Evolutionary conservation across 176 grass and related monocot species (phyloP).

Genomic region (Lolium multiflorum): DNA sequence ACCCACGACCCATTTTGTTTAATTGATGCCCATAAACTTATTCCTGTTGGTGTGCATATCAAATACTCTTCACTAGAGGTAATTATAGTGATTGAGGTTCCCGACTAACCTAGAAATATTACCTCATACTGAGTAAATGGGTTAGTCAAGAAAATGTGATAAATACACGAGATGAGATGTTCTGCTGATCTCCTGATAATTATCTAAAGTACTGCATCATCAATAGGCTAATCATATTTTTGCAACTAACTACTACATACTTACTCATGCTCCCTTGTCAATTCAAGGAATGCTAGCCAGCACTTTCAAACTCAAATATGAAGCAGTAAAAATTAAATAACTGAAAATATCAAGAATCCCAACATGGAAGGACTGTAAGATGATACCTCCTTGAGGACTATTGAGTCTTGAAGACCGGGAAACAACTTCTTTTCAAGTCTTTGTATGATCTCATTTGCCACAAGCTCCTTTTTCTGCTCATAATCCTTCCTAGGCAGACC

Average conservation of each 20-base stretch:
- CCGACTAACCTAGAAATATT: not conserved
- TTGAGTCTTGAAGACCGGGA: conserved; percentile 84
- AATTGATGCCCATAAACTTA: not conserved
- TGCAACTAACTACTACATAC: not conserved
- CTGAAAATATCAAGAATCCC: not conserved
- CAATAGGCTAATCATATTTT: conserved; percentile 16
- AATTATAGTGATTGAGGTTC: not conserved
- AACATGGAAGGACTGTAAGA: conserved; percentile 17
- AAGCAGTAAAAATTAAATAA: conserved; percentile 20
- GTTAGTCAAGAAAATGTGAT: conserved; percentile 5
- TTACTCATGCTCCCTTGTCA: not conserved
- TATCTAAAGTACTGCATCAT: not conserved
- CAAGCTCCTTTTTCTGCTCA: conserved; percentile 77
- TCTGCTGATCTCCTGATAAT: conserved; percentile 11
- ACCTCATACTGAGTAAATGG: not conserved
- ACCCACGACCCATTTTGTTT: not conserved
- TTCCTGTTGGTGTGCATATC: not conserved
- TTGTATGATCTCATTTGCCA: conserved; percentile 81
- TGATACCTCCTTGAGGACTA: conserved; percentile 90
- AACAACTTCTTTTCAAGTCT: conserved; percentile 92
- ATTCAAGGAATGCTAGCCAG: conserved; percentile 1
- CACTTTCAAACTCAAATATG: conserved; percentile 34
- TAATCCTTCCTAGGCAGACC: conserved; percentile 81
- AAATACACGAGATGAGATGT: not conserved
- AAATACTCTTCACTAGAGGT: not conserved